Conservation (phyloP, 441 rosid species). For the Melastoma candidum region DNA sequence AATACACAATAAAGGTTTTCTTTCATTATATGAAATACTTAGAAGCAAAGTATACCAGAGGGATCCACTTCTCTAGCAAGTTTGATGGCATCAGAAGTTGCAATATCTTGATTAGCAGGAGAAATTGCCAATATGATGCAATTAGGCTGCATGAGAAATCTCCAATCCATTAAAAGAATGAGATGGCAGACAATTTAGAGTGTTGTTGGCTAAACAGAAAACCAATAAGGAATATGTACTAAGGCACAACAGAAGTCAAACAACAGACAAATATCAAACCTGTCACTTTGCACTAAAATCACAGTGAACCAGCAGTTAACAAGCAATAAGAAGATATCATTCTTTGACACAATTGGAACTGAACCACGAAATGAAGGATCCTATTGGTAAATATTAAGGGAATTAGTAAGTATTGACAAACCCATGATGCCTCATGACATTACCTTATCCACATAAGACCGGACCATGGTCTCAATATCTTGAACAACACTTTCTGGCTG, state of each 20-base stretch:
- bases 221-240: too few species aligned
- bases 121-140: conserved; percentile 18
- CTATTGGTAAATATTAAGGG: too few species aligned
- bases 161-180: neutral
- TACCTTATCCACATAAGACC: conserved; percentile 66
- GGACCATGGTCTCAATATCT: conserved; percentile 80
- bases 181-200: neutral
- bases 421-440: neutral
- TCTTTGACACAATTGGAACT: too few species aligned
- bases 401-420: too few species aligned
- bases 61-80: conserved; percentile 19
- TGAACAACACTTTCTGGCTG: conserved; percentile 68
- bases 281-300: too few species aligned
- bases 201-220: neutral
- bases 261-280: too few species aligned
- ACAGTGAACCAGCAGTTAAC: too few species aligned
- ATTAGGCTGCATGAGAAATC: conserved; percentile 11
- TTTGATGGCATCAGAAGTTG: conserved; percentile 21
- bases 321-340: too few species aligned
- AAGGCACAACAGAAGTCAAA: too few species aligned
- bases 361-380: too few species aligned
- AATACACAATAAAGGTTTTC: neutral
- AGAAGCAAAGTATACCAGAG: conserved; percentile 8
- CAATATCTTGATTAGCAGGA: conserved; percentile 21
- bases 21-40: neutral